phyloP scores from a whole-genome alignment of 345 rosid genomes.

The Luvunga scandens region DNA sequence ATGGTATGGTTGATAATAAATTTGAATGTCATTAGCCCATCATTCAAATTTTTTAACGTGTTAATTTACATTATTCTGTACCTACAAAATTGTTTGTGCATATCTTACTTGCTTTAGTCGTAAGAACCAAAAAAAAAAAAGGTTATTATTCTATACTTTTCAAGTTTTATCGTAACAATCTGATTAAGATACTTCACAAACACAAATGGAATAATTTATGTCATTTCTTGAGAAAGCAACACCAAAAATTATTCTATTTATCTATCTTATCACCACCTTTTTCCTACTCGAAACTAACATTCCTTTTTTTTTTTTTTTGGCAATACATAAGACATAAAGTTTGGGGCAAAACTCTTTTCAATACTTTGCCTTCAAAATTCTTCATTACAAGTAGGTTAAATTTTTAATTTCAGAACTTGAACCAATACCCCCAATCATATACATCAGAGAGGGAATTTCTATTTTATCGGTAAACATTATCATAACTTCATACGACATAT shows the following conservation, averaged over 20 bases:
- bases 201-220: background rate
- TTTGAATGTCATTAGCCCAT: background rate
- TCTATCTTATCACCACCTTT: background rate
- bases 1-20: no score
- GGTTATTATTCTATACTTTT: background rate
- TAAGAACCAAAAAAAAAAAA: background rate
- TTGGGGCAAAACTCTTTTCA: background rate
- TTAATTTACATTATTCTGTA: background rate
- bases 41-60: background rate
- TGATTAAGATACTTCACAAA: conserved; percentile 2
- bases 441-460: no score
- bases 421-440: background rate
- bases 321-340: background rate
- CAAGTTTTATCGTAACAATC: background rate
- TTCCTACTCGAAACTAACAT: background rate
- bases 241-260: background rate
- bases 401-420: background rate
- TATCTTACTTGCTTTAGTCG: background rate
- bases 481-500: no score
- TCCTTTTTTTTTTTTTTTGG: background rate
- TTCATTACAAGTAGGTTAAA: background rate
- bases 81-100: background rate
- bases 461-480: no score
- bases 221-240: background rate
- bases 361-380: background rate